Evolutionary conservation across 2,329 filamentous ascomycete species (phyloP).

Genomic region (Cytospora chrysosperma): DNA sequence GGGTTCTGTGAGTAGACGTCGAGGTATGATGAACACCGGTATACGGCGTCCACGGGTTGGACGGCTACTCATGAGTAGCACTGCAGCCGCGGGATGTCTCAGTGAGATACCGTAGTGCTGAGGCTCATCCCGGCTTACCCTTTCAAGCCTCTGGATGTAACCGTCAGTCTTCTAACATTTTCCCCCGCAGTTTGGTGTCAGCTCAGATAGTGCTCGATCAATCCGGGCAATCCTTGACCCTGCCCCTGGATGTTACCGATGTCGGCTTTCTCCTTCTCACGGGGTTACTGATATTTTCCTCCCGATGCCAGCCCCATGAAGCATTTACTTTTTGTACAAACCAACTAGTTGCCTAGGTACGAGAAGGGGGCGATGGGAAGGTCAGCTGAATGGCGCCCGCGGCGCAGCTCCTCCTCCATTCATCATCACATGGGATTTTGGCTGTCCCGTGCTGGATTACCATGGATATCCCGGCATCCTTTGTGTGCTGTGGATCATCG

Average conservation of each 20-base stretch:
- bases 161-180: neutral
- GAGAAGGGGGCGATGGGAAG: neutral
- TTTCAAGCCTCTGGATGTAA: no score
- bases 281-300: neutral
- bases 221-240: neutral
- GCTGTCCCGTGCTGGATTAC: neutral
- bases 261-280: neutral
- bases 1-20: no score
- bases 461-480: neutral
- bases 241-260: neutral
- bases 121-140: no score
- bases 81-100: no score
- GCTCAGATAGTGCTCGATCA: neutral
- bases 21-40: no score
- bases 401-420: no score
- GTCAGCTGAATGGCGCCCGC: neutral
- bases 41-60: no score
- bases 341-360: no score
- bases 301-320: neutral
- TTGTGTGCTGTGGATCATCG: neutral
- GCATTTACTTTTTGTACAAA: neutral
- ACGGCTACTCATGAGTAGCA: no score
- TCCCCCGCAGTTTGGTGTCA: neutral
- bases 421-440: neutral
- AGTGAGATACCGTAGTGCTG: no score